Percentiles rank a stretch among this genome's conserved stretches.
Evolutionary conservation across 2,329 filamentous ascomycete genomes (phyloP).

Genomic region (Diplocarpon rosae): DNA sequence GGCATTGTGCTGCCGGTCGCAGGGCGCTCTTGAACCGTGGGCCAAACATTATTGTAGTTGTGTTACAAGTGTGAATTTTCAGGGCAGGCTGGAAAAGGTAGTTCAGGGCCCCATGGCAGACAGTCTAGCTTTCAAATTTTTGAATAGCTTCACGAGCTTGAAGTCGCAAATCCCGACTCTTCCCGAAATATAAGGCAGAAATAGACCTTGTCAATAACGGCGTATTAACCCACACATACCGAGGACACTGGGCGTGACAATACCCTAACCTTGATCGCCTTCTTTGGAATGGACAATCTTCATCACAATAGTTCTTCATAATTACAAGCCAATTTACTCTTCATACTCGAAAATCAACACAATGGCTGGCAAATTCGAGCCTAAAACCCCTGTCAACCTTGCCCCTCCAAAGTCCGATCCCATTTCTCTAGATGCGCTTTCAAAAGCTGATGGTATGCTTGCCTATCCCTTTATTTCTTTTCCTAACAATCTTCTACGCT

Average conservation of each 20-base stretch:
- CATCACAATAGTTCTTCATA: not conserved
- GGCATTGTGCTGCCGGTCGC: slow-evolving; percentile 21
- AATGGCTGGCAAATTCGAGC: slow-evolving; percentile 62
- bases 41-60: slow-evolving; percentile 17
- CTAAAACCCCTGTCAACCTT: slow-evolving; percentile 65
- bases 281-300: too few relatives aligned
- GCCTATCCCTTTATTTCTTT: not conserved
- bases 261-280: too few relatives aligned
- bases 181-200: too few relatives aligned
- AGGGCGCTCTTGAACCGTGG: slow-evolving; percentile 15
- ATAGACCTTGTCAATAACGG: too few relatives aligned
- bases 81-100: not conserved
- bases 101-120: not conserved
- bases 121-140: not conserved
- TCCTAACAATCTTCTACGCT: not conserved
- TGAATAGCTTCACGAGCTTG: not conserved
- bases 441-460: slow-evolving; percentile 68
- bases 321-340: not conserved
- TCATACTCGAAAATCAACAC: not conserved
- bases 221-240: not conserved
- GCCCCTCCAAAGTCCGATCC: slow-evolving; percentile 78
- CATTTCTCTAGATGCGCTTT: slow-evolving; percentile 70
- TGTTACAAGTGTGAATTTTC: not conserved
- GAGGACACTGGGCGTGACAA: too few relatives aligned
- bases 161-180: too few relatives aligned